These are phyloP conservation scores for Ceratocystis colombiana DNA, from an alignment of 2,329 filamentous ascomycete species.

Conservation along the genomic window DNA sequence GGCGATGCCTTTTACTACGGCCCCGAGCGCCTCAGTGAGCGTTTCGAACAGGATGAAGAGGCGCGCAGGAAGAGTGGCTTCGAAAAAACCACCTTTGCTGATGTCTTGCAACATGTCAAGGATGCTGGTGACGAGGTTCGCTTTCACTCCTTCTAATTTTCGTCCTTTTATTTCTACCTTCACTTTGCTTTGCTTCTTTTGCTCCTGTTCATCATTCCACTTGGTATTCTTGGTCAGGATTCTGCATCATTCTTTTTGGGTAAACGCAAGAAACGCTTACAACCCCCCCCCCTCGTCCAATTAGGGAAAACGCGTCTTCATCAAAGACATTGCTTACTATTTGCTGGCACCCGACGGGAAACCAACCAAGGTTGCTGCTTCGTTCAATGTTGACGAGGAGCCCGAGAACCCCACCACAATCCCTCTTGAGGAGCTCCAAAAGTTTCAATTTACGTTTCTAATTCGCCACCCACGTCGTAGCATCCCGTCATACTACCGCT, in stretches of 20 bases:
- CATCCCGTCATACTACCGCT: slow-evolving; percentile 90
- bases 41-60: slow-evolving; percentile 61
- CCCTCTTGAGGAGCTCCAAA: slow-evolving; percentile 59
- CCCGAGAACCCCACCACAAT: slow-evolving; percentile 74
- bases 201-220: not conserved
- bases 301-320: slow-evolving; percentile 84
- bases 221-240: not conserved
- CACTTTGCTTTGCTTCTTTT: slow-evolving; percentile 17
- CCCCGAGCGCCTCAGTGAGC: slow-evolving; percentile 70
- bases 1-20: slow-evolving; percentile 95
- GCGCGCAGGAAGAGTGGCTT: slow-evolving; percentile 54
- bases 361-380: slow-evolving; percentile 62
- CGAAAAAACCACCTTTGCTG: slow-evolving; percentile 58
- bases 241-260: slow-evolving; percentile 13
- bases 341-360: slow-evolving; percentile 65
- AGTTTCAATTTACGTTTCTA: slow-evolving; percentile 91
- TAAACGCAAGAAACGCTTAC: slow-evolving; percentile 22
- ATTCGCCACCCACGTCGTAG: slow-evolving; percentile 90
- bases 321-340: slow-evolving; percentile 97
- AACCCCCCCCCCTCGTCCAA: slow-evolving; percentile 15
- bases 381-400: slow-evolving; percentile 58
- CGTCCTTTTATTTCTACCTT: not conserved
- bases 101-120: slow-evolving; percentile 67
- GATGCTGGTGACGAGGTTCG: slow-evolving; percentile 60
- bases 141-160: slow-evolving; percentile 3